Evolutionary conservation across 202 grass and related monocot species (phyloP).

Genomic region (Saccharum hybrid): DNA sequence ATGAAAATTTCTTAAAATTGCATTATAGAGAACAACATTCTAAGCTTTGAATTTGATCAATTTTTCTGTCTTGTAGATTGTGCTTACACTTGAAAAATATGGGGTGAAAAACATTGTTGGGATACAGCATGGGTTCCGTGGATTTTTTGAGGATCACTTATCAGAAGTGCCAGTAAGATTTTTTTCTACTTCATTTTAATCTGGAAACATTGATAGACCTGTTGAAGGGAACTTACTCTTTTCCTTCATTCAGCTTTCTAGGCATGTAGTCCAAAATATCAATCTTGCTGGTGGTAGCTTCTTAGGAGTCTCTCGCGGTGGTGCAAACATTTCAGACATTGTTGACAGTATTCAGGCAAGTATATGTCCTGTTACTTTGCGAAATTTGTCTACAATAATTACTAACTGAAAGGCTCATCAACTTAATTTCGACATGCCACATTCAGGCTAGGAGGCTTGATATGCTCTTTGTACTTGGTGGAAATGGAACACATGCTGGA

Average conservation of each 20-base stretch:
- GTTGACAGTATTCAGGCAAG: conserved; percentile 95
- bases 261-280: conserved; percentile 88
- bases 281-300: conserved; percentile 92
- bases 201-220: conserved; percentile 19
- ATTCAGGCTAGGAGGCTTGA: conserved; percentile 87
- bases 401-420: conserved; percentile 13
- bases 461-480: conserved; percentile 96
- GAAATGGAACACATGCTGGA: conserved; percentile 98
- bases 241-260: conserved; percentile 67
- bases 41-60: neutral
- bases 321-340: conserved; percentile 72
- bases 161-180: conserved; percentile 76
- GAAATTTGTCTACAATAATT: conserved; percentile 25
- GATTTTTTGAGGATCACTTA: conserved; percentile 85
- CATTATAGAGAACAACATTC: neutral
- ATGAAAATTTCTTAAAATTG: conserved; percentile 13
- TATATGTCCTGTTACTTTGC: conserved; percentile 22
- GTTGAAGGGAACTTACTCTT: conserved; percentile 33
- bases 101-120: conserved; percentile 96
- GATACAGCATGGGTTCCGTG: conserved; percentile 88
- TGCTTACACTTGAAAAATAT: conserved; percentile 96
- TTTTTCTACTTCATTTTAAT: conserved; percentile 26
- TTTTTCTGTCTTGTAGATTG: conserved; percentile 69
- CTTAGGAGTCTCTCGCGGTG: conserved; percentile 88
- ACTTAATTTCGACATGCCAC: conserved; percentile 36